Conservation (phyloP, 768 basidiomycete genomes). For the Cubamyces lactineus region DNA sequence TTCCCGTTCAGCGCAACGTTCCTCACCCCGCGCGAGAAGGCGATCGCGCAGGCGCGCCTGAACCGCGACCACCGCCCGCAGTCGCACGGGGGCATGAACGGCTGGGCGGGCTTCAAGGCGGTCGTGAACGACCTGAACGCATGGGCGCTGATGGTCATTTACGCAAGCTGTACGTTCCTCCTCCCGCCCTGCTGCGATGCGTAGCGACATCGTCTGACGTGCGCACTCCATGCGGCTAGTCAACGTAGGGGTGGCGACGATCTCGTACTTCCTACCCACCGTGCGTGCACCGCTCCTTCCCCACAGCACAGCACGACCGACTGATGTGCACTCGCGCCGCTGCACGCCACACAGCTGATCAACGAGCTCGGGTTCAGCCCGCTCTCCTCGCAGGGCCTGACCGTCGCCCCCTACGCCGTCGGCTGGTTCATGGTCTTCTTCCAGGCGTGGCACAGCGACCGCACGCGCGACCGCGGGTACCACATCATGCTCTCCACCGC, state of each 20-base stretch:
- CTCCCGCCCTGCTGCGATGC: background rate
- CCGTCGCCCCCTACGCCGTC: slow-evolving; percentile 58
- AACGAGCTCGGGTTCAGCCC: slow-evolving; percentile 58
- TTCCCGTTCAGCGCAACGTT: slow-evolving; percentile 60
- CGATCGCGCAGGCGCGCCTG: slow-evolving; percentile 60
- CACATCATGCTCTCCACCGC: slow-evolving; percentile 56
- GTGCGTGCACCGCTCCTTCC: slow-evolving; percentile 33
- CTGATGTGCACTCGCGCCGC: background rate
- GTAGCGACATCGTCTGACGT: background rate
- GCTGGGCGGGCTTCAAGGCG: slow-evolving; percentile 59
- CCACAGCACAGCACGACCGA: background rate
- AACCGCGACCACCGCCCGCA: slow-evolving; percentile 58
- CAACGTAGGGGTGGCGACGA: slow-evolving; percentile 58
- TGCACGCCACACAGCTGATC: slow-evolving; percentile 44
- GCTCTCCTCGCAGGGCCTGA: slow-evolving; percentile 60
- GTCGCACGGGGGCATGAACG: slow-evolving; percentile 60
- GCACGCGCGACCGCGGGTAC: slow-evolving; percentile 55
- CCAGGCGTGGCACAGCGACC: slow-evolving; percentile 59
- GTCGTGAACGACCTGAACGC: slow-evolving; percentile 52
- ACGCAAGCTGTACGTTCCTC: slow-evolving; percentile 42
- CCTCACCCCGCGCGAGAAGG: slow-evolving; percentile 52
- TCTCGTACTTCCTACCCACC: slow-evolving; percentile 60
- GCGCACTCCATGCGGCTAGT: slow-evolving; percentile 35
- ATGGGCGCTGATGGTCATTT: slow-evolving; percentile 55
- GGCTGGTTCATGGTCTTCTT: slow-evolving; percentile 60